Conservation (phyloP, 371 early-diverging fungal species). For the Mucor indicus region DNA sequence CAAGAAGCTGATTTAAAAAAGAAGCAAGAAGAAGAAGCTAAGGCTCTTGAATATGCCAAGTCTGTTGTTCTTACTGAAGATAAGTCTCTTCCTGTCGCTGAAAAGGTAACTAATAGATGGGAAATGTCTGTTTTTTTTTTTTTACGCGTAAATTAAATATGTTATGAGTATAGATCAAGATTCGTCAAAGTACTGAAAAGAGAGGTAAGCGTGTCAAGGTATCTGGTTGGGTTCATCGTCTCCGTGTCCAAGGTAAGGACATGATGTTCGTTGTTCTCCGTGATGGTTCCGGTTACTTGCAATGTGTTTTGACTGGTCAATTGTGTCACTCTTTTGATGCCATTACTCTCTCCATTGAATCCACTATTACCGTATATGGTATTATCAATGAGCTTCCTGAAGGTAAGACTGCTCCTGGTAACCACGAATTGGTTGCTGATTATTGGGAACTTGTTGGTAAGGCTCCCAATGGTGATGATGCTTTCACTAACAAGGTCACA, state of each 20-base stretch:
- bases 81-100: slow-evolving; percentile 70
- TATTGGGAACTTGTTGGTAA: slow-evolving; percentile 94
- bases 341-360: slow-evolving; percentile 88
- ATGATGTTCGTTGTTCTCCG: slow-evolving; percentile 93
- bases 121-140: too few species aligned
- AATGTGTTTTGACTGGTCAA: slow-evolving; percentile 88
- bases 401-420: slow-evolving; percentile 95
- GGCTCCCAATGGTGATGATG: slow-evolving; percentile 95
- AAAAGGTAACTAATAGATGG: slow-evolving; percentile 43
- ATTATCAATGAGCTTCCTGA: slow-evolving; percentile 84
- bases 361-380: slow-evolving; percentile 89
- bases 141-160: too few species aligned
- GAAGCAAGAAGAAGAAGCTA: slow-evolving; percentile 71
- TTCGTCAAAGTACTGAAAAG: slow-evolving; percentile 61
- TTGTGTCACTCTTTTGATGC: slow-evolving; percentile 96
- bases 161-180: slow-evolving; percentile 66
- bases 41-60: slow-evolving; percentile 84
- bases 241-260: slow-evolving; percentile 95
- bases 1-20: slow-evolving; percentile 67
- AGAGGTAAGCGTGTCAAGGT: slow-evolving; percentile 86
- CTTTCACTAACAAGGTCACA: slow-evolving; percentile 88
- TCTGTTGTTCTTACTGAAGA: slow-evolving; percentile 77
- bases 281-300: slow-evolving; percentile 94
- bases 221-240: slow-evolving; percentile 95
- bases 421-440: slow-evolving; percentile 94